These are phyloP conservation scores for Polyplosphaeria fusca DNA, from an alignment of 495 filamentous ascomycete species.

Conservation along the genomic window DNA sequence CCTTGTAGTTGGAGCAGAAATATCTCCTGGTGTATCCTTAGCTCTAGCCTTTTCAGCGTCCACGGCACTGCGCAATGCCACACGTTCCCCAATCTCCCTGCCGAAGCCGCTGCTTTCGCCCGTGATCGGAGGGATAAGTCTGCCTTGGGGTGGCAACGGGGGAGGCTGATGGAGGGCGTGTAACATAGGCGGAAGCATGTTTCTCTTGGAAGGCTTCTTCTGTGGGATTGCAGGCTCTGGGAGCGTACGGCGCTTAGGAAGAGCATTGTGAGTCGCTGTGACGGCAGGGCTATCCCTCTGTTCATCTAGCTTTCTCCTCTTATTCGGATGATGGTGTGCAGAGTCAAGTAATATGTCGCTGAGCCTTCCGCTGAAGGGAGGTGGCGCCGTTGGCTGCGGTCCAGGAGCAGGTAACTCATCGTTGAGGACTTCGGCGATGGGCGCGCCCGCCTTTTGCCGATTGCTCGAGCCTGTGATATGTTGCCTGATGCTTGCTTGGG, in stretches of 20 bases:
- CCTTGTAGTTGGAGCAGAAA: background rate
- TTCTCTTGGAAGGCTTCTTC: constrained; percentile 27
- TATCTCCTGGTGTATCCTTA: background rate
- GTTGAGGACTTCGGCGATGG: constrained; percentile 34
- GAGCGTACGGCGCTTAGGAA: constrained; percentile 15
- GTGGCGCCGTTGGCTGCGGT: background rate
- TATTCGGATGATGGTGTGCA: constrained; percentile 9
- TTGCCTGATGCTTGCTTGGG: too few relatives aligned
- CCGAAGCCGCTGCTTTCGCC: constrained; percentile 21
- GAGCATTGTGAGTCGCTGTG: background rate
- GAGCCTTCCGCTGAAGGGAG: constrained; percentile 22
- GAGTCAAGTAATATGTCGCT: constrained; percentile 24
- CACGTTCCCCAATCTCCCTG: constrained; percentile 14
- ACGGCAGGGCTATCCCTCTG: background rate
- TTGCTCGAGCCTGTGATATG: background rate
- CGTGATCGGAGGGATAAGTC: constrained; percentile 40
- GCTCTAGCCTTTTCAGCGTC: background rate
- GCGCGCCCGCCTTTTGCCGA: constrained; percentile 19
- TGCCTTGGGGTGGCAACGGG: constrained; percentile 32
- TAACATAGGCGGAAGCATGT: constrained; percentile 39
- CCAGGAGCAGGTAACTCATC: constrained; percentile 3
- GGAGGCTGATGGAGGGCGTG: constrained; percentile 43
- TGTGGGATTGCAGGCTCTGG: constrained; percentile 27
- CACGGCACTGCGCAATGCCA: background rate
- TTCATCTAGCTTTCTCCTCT: constrained; percentile 18